These are phyloP conservation scores for Arabis hirsuta DNA, from an alignment of 345 rosid species.

Conservation along the genomic window DNA sequence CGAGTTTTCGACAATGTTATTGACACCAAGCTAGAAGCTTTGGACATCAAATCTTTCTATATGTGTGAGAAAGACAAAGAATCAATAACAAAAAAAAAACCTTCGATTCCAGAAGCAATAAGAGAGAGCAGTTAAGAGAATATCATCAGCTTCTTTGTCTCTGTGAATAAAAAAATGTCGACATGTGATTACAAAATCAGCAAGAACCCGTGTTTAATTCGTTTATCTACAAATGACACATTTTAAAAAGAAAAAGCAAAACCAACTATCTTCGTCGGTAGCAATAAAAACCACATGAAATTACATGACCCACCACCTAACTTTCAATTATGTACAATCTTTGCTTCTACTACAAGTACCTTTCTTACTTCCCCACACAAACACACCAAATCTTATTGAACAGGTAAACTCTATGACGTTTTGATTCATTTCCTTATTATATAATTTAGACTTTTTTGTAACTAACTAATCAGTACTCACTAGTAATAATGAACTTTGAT, in stretches of 20 bases:
- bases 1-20: slow-evolving; percentile 1
- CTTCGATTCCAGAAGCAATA: not conserved
- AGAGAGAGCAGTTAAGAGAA: slow-evolving; percentile 29
- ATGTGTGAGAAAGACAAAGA: slow-evolving; percentile 7
- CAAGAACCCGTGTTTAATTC: slow-evolving; percentile 36
- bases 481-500: not conserved
- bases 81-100: slow-evolving; percentile 11
- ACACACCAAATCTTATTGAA: slow-evolving; percentile 38
- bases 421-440: not conserved
- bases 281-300: slow-evolving; percentile 39
- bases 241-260: slow-evolving; percentile 14
- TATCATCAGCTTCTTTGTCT: slow-evolving; percentile 24
- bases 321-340: slow-evolving; percentile 23
- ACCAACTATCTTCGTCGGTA: slow-evolving; percentile 34
- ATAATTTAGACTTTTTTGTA: slow-evolving; percentile 4
- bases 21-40: slow-evolving; percentile 31
- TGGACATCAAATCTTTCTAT: not conserved
- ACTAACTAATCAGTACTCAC: not conserved
- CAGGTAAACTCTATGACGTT: slow-evolving; percentile 39
- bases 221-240: slow-evolving; percentile 15
- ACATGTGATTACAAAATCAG: slow-evolving; percentile 33
- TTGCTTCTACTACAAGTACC: slow-evolving; percentile 41
- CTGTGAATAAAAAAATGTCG: not conserved
- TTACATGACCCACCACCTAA: slow-evolving; percentile 35
- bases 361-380: slow-evolving; percentile 35